Conservation (phyloP, 306 rosid genomes). For the Adenanthera pavonina region DNA sequence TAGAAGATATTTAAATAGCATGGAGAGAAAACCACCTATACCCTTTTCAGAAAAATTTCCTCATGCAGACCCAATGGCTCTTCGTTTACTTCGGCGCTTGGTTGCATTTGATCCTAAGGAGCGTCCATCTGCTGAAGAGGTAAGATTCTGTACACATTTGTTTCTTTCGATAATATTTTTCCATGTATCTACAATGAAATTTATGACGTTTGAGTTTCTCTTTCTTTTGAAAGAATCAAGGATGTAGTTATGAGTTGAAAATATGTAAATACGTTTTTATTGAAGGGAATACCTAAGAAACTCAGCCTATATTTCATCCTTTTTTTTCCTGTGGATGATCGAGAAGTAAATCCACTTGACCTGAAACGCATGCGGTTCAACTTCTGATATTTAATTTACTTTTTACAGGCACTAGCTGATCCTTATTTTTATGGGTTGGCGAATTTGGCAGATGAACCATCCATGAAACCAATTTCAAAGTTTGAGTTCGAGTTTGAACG, state of each 20-base stretch:
- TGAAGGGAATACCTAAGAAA: not conserved
- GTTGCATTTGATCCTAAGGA: constrained; percentile 71
- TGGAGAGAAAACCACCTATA: constrained; percentile 55
- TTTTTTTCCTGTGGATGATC: not conserved
- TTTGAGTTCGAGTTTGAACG: constrained; percentile 72
- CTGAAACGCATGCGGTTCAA: not conserved
- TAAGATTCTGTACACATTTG: constrained; percentile 37
- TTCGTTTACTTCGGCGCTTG: constrained; percentile 59
- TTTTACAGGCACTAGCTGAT: constrained; percentile 64
- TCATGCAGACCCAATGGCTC: constrained; percentile 64
- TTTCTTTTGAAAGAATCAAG: not conserved
- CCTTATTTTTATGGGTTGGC: constrained; percentile 67
- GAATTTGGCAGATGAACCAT: constrained; percentile 57
- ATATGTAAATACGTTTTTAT: not conserved
- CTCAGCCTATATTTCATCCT: not conserved
- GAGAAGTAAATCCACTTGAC: not conserved
- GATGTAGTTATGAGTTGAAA: not conserved
- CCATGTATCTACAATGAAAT: not conserved
- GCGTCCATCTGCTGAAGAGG: constrained; percentile 73
- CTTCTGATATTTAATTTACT: constrained; percentile 28
- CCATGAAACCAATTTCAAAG: constrained; percentile 61
- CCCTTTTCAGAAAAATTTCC: constrained; percentile 64
- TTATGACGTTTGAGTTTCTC: not conserved
- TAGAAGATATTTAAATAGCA: constrained; percentile 58
- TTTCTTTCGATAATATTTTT: not conserved